Evolutionary conservation across 345 rosid species (phyloP), one percentile per base, ranked within the genome.

Genomic region (Lumnitzera racemosa): DNA sequence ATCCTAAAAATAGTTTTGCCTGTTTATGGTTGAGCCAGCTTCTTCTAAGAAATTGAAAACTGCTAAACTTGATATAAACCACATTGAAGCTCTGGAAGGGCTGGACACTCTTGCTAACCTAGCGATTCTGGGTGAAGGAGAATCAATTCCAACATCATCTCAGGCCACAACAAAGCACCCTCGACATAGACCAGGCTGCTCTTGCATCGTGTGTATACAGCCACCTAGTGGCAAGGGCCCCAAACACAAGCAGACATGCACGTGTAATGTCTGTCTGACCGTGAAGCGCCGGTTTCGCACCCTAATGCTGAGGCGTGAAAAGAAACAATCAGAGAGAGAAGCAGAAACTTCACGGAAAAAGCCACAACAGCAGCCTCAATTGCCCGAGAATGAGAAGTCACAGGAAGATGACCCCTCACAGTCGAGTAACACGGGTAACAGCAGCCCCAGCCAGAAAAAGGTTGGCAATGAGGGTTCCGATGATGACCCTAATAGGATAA

Each of bases 181-280:
- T 13, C 83, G 97, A 24, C 99, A 90, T 69, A 86, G 83, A 78
- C 86, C 71, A 52, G 99, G 90, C 65, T 94, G 99, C 81, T 68
- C 87, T 11, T 94, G 99, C 77, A 94, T 90, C 53, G 89, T 94
- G 49, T 94, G 97, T 77, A 80, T 89, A 65, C 99, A 89, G 66
- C 91, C 95, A 15, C 97, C 99, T 41, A 90, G 99, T 62, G 97
- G 98, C 57, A 71, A 69, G 67, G 94, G 91, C 55, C 91, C 91
- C 46, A 94, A 86, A 70, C 97, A 94, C 78, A 81, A 86, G 70
- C 88, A 61, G 68, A 47, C 84, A 46, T 94, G 99, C 70, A 80
- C 80, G 11, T 94, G 97, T 65, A 82, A 70, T 36, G 91, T 94
- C 58, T 94, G 97, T 72, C 72, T 56, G 54, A 81, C 80, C 1